phyloP scores from a whole-genome alignment of 345 rosid species.

The rapeseed (Brassica napus) region DNA sequence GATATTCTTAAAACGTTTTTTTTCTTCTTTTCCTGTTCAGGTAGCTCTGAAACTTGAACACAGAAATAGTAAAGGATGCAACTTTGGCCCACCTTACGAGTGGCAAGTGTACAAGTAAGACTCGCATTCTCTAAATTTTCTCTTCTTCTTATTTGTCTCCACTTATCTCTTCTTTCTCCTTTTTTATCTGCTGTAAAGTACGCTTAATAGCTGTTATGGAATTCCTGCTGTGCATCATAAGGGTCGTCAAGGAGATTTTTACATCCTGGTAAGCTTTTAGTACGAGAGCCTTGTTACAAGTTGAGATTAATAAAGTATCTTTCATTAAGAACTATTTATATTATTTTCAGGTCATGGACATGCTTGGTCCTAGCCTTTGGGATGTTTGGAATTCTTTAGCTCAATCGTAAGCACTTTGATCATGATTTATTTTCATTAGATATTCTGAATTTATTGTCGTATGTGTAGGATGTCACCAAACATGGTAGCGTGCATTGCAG shows the following conservation, averaged over 20 bases:
- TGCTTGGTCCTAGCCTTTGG: conserved; percentile 98
- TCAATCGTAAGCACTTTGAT: conserved; percentile 63
- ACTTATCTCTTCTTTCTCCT: conserved; percentile 13
- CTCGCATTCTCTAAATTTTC: conserved; percentile 6
- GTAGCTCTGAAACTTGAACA: conserved; percentile 97
- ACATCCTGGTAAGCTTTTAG: conserved; percentile 68
- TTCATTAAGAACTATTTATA: conserved; percentile 3
- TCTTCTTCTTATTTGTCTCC: conserved; percentile 13
- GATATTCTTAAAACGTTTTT: not conserved
- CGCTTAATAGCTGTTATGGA: conserved; percentile 78
- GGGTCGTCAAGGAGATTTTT: conserved; percentile 97
- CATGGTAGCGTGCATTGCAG: conserved; percentile 91
- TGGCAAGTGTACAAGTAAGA: conserved; percentile 96
- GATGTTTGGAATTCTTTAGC: conserved; percentile 89
- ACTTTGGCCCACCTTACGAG: conserved; percentile 93
- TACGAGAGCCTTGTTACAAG: not conserved
- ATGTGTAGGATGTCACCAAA: conserved; percentile 72
- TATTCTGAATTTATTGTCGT: conserved; percentile 27
- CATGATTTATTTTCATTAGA: not conserved
- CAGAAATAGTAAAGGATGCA: conserved; percentile 92
- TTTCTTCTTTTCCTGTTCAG: conserved; percentile 46
- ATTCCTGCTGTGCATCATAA: conserved; percentile 82
- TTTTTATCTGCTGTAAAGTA: conserved; percentile 41
- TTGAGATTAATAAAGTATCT: conserved; percentile 1
- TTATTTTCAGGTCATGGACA: conserved; percentile 89